Percentiles rank a stretch among this genome's conserved stretches.
Evolutionary conservation across 495 filamentous ascomycete genomes (phyloP).

Genomic region (Penicillium diatomitis): DNA sequence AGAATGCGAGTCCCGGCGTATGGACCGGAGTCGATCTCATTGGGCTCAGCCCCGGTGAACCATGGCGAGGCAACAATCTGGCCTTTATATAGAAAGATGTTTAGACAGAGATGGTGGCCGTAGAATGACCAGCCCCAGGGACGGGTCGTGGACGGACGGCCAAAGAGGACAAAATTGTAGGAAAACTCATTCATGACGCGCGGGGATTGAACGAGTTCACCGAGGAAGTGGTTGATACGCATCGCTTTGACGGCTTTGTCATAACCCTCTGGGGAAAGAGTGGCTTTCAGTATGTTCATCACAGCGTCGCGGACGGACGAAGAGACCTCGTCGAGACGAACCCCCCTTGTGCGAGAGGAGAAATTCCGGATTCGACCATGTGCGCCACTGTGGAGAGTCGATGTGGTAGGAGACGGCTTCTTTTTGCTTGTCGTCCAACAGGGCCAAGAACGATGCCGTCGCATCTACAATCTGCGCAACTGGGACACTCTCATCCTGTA

Average conservation of each 20-base stretch:
- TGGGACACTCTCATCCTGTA: constrained; percentile 53
- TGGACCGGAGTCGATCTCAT: constrained; percentile 57
- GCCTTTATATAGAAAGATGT: constrained; percentile 50
- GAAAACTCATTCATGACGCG: constrained; percentile 61
- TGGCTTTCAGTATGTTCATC: constrained; percentile 43
- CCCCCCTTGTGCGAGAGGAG: constrained; percentile 52
- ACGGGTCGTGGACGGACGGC: constrained; percentile 34
- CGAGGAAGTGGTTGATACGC: constrained; percentile 72
- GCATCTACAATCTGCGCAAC: constrained; percentile 45
- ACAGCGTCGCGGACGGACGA: constrained; percentile 34
- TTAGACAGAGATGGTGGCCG: constrained; percentile 67
- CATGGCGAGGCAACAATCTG: constrained; percentile 59
- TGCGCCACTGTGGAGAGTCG: constrained; percentile 61
- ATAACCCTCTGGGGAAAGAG: constrained; percentile 61
- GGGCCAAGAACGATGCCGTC: constrained; percentile 31
- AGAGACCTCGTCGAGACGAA: constrained; percentile 54
- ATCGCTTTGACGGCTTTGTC: constrained; percentile 58
- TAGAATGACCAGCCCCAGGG: constrained; percentile 71
- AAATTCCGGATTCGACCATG: constrained; percentile 72
- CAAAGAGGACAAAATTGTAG: constrained; percentile 66
- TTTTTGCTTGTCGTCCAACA: constrained; percentile 40
- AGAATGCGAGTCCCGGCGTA: constrained; percentile 53
- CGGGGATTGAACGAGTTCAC: constrained; percentile 51
- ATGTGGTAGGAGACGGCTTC: constrained; percentile 46
- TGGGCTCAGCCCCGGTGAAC: constrained; percentile 73